Base-by-base conservation (phyloP, 306 rosid genomes). In the Calophaca sinica region DNA sequence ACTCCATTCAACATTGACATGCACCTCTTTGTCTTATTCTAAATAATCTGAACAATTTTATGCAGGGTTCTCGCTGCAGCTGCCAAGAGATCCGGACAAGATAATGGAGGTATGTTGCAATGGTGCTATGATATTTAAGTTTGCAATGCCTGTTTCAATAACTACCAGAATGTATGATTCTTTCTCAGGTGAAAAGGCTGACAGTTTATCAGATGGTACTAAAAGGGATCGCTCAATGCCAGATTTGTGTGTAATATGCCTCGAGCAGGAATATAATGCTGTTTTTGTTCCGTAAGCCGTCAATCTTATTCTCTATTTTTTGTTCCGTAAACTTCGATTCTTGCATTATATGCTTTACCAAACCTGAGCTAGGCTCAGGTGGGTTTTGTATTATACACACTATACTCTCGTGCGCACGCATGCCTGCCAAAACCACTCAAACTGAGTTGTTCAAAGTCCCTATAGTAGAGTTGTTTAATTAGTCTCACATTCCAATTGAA, bases 31-130 rank as follows among this genome's bases (percentile, higher is more conserved):
- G 7, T 60, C 31, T 54, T 57, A 32, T 49, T 70, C 50, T 58
- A 77, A 33, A 65, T 75, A 15, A 41, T 64, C 75, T 80, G 80
- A 61, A 49, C 46, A 69, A 69, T 38, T 85, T 32, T 53, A 13
- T 86, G 80, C 85, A 94, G 99, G 91, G 99, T 94, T 84, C 92
- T 92, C 44, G 96, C 96, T 72, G 99, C 99, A 4, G 97, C 99
- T 76, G 89, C 98, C 54, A 94, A 87, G 81, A 86, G 85, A 84
- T 82, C 92, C 4, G 89, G 88, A 69, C 86, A 85, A 79, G 96
- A 86, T 61, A 75, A 66, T 86, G 96, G 87, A 85, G 91, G 99
- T 94, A 84, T 31, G 62, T 78, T 73, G 38, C 48, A 13, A 44
- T 48, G 14, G 28, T 39, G 60, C 45, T 64, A 6, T 29, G 36